phyloP scores from a whole-genome alignment of 2,329 filamentous ascomycete genomes.

The Fusarium nelsonii region DNA sequence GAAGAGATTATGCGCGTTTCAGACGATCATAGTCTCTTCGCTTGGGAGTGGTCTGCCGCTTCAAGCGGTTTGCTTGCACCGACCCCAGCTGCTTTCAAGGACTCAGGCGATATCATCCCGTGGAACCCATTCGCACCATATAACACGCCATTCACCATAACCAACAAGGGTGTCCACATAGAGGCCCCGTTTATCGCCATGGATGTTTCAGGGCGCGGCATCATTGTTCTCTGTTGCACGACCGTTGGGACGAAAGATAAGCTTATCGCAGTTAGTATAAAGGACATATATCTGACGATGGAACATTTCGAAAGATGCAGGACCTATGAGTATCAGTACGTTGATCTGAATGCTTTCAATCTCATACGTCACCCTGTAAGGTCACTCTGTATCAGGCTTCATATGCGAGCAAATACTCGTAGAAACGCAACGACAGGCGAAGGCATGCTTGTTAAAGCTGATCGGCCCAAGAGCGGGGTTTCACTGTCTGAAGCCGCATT shows the following conservation, averaged over 20 bases:
- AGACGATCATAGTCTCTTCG: conserved; percentile 12
- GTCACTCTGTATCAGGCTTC: not conserved
- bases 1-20: conserved; percentile 18
- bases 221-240: conserved; percentile 16
- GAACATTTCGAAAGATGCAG: conserved; percentile 27
- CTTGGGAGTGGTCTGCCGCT: not conserved
- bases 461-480: too few species aligned
- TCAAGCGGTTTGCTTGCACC: conserved; percentile 4
- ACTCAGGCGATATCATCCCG: not conserved
- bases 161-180: conserved; percentile 18
- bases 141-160: not conserved
- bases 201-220: not conserved
- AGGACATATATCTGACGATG: conserved; percentile 19
- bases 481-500: not conserved
- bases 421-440: fast-evolving
- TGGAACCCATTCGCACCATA: conserved; percentile 14
- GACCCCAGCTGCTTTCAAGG: not conserved
- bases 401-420: fast-evolving
- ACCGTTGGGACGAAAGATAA: not conserved
- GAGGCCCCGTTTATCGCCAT: conserved; percentile 11
- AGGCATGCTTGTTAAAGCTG: too few species aligned
- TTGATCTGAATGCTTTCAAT: not conserved
- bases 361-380: not conserved
- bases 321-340: not conserved
- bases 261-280: not conserved